Conservation (phyloP, 225 moss, liverwort and hornwort genomes). For the Polytrichum commune region DNA sequence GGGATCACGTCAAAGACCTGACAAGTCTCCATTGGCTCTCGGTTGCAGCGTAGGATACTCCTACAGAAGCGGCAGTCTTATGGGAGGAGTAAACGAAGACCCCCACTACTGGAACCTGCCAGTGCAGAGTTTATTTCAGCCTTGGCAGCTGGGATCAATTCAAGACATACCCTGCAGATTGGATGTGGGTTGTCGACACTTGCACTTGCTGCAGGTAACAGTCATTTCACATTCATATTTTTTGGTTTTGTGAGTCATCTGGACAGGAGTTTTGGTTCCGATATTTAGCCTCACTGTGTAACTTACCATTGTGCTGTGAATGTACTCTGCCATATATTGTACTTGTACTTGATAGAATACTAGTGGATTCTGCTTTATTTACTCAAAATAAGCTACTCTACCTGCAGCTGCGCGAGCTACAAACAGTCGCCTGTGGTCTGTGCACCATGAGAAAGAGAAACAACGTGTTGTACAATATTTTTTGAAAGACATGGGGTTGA, state of each 20-base stretch:
- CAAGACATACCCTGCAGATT: constrained; percentile 64
- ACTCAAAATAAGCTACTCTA: background rate
- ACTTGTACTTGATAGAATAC: too few species aligned
- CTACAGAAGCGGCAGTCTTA: constrained; percentile 53
- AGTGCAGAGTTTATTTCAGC: constrained; percentile 75
- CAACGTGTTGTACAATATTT: constrained; percentile 53
- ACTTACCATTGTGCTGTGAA: too few species aligned
- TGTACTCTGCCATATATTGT: too few species aligned
- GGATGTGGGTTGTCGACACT: constrained; percentile 75
- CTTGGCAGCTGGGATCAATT: constrained; percentile 65
- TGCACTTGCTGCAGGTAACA: constrained; percentile 57
- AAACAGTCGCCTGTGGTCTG: constrained; percentile 47
- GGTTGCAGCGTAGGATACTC: constrained; percentile 58
- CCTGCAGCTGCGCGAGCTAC: constrained; percentile 66
- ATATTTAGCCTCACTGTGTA: too few species aligned
- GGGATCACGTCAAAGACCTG: constrained; percentile 10
- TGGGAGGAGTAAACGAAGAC: constrained; percentile 26
- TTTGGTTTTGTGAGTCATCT: background rate
- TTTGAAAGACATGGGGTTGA: constrained; percentile 46
- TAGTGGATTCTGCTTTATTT: too few species aligned
- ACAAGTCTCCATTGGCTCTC: constrained; percentile 24
- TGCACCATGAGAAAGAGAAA: constrained; percentile 59
- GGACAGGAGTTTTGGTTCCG: background rate
- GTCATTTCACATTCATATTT: background rate
- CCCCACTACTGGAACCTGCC: constrained; percentile 59